A percentile compares a stretch with the other conserved stretches of the same genome.
phyloP scores from a whole-genome alignment of 192 early-diverging fungal genomes.

The Coemansia sp. region DNA sequence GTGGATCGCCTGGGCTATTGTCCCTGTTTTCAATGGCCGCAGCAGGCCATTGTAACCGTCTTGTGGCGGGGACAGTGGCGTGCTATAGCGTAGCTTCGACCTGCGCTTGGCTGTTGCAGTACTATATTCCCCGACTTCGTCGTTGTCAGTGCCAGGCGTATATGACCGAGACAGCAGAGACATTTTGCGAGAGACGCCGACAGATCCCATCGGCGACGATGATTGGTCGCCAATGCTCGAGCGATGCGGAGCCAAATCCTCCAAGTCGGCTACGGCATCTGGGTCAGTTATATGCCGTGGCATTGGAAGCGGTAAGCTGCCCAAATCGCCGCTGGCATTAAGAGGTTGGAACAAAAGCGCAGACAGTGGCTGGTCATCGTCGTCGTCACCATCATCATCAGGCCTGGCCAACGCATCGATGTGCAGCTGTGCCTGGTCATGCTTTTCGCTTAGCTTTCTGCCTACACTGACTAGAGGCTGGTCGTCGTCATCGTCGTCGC shows the following conservation, averaged over 20 bases:
- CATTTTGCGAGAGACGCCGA: conserved; percentile 28
- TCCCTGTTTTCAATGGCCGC: conserved; percentile 4
- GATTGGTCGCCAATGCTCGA: conserved; percentile 29
- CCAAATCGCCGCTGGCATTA: conserved; percentile 24
- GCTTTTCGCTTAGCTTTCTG: conserved; percentile 11
- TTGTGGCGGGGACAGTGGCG: conserved; percentile 1
- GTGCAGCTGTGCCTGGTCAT: conserved; percentile 10
- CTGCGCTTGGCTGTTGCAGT: not conserved
- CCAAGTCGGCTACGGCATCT: conserved; percentile 29
- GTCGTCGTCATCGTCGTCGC: conserved; percentile 36
- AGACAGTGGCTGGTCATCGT: conserved; percentile 49
- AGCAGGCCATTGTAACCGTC: conserved; percentile 9
- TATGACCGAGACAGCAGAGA: conserved; percentile 41
- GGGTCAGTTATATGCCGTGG: conserved; percentile 40
- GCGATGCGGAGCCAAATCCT: conserved; percentile 26
- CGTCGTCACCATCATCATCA: conserved; percentile 7
- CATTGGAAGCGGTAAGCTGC: conserved; percentile 41
- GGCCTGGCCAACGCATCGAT: conserved; percentile 4
- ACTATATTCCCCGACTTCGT: not conserved
- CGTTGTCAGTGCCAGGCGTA: conserved; percentile 1
- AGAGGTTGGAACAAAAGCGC: conserved; percentile 28
- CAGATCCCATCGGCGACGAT: conserved; percentile 21
- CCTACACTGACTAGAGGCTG: conserved; percentile 27
- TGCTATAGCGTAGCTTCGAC: conserved; percentile 6
- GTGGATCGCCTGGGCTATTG: too few relatives aligned